phyloP scores from a whole-genome alignment of 331 rosid species.

The Quercus phellos region DNA sequence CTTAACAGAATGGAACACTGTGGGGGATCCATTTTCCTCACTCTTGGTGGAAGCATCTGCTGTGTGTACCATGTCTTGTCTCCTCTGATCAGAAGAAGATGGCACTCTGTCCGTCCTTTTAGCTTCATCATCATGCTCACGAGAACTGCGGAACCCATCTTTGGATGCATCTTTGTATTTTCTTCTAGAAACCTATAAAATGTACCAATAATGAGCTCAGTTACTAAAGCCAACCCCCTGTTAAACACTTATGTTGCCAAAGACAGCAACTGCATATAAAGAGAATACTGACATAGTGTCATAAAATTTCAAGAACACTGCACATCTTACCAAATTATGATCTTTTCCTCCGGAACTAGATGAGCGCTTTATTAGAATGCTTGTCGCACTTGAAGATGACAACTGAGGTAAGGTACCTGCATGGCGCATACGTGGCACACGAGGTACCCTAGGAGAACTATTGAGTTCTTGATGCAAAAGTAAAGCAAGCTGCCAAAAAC shows the following conservation, averaged over 20 bases:
- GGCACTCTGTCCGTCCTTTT: constrained; percentile 56
- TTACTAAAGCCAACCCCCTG: neutral
- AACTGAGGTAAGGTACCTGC: constrained; percentile 79
- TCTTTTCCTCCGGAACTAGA: constrained; percentile 75
- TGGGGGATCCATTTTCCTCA: constrained; percentile 53
- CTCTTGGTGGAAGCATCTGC: constrained; percentile 56
- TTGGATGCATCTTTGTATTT: constrained; percentile 70
- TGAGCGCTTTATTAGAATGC: constrained; percentile 72
- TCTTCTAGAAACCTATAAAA: constrained; percentile 62
- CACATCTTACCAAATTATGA: constrained; percentile 52
- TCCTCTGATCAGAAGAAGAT: constrained; percentile 64
- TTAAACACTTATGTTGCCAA: constrained; percentile 1
- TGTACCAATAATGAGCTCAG: constrained; percentile 5
- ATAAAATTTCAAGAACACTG: neutral
- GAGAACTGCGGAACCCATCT: constrained; percentile 61
- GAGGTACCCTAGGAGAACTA: constrained; percentile 98
- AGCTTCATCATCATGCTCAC: constrained; percentile 67
- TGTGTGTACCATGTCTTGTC: constrained; percentile 40
- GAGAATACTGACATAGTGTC: neutral
- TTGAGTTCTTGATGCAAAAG: constrained; percentile 94
- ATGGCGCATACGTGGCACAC: constrained; percentile 90
- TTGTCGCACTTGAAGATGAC: constrained; percentile 66
- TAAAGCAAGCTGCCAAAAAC: constrained; percentile 66
- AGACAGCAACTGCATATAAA: neutral
- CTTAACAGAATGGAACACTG: constrained; percentile 43